Evolutionary conservation across 257 asterid genomes (phyloP), one percentile per base, ranked within the genome.

Genomic region (Jaltomata sinuosa): DNA sequence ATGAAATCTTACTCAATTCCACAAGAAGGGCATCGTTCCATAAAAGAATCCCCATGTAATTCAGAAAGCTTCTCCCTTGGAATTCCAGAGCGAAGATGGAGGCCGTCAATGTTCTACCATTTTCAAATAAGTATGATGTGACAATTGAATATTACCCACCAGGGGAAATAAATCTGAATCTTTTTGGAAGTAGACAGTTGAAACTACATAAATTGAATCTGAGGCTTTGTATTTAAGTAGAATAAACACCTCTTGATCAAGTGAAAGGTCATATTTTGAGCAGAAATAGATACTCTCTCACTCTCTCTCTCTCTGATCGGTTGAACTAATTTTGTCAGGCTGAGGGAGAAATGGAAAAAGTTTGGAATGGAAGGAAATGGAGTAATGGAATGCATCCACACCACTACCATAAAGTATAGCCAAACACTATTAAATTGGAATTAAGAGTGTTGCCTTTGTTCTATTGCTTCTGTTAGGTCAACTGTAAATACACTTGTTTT

Each of bases 71-170:
- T 94, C 86, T 91, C 94, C 94, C 99, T 89, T 22, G 98, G 91
- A 69, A 96, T 92, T 87, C 99, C 99, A 84, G 99, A 96, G 29
- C 99, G 98, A 78, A 96, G 95, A 89, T 96, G 99, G 83, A 96
- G 94, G 79, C 97, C 95, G 83, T 96, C 99, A 84, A 96, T 92
- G 85, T 96, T 96, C 99, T 96, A 89, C 82, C 84, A 89, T 80
- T 83, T 86, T 79, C 84, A 83, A 79, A 87, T 55, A 87, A 82
- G 78, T 38, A 32, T 40, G 22, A 83, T 64, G 85, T 36, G 57
- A 64, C 49, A 64, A 32, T 76, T 76, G 55, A 74, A 25, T 74
- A 74, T 74, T 50, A 74, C 15, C 52, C 52, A 45, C 81, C 81
- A 74, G 45, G 59, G 3, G 53, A 8, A 14, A 47, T 27, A 76